Conservation (phyloP, 176 grass and related monocot species). For the Paspalum notatum region DNA sequence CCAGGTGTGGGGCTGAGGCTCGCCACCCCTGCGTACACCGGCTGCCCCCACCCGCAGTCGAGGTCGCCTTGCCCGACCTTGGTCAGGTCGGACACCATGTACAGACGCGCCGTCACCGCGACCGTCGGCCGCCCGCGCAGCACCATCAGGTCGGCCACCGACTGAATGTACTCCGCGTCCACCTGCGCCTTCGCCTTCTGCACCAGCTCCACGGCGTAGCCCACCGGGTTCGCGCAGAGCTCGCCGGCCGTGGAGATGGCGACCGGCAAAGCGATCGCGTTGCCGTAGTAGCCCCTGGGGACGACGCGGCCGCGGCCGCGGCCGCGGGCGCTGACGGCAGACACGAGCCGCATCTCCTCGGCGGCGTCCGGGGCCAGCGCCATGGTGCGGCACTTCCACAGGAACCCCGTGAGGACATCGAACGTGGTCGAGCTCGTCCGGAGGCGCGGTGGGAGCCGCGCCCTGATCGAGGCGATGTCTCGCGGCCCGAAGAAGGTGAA, state of each 20-base stretch:
- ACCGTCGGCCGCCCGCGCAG: no score
- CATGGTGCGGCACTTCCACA: slow-evolving; percentile 57
- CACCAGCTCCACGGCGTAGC: neutral
- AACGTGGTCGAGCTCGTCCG: slow-evolving; percentile 41
- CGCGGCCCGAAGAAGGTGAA: slow-evolving; percentile 51
- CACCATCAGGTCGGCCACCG: neutral
- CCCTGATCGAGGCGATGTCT: slow-evolving; percentile 42
- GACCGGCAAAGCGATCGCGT: slow-evolving; percentile 50
- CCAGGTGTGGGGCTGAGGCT: no score
- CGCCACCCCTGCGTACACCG: no score
- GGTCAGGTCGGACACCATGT: no score
- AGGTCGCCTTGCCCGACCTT: no score
- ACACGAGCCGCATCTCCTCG: slow-evolving; percentile 59
- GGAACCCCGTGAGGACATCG: slow-evolving; percentile 51
- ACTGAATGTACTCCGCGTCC: neutral
- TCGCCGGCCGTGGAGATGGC: slow-evolving; percentile 46
- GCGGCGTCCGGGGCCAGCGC: slow-evolving; percentile 47
- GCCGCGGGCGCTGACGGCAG: slow-evolving; percentile 47
- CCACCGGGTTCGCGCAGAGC: slow-evolving; percentile 19
- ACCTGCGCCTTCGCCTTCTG: neutral
- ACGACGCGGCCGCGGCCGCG: slow-evolving; percentile 3
- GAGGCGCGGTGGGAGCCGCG: slow-evolving; percentile 34
- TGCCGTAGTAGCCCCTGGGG: slow-evolving; percentile 57
- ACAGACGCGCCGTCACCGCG: no score
- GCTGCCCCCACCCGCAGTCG: no score